phyloP scores from a whole-genome alignment of 1,139 yeast genomes.

The Lodderomyces oxycetoniae region DNA sequence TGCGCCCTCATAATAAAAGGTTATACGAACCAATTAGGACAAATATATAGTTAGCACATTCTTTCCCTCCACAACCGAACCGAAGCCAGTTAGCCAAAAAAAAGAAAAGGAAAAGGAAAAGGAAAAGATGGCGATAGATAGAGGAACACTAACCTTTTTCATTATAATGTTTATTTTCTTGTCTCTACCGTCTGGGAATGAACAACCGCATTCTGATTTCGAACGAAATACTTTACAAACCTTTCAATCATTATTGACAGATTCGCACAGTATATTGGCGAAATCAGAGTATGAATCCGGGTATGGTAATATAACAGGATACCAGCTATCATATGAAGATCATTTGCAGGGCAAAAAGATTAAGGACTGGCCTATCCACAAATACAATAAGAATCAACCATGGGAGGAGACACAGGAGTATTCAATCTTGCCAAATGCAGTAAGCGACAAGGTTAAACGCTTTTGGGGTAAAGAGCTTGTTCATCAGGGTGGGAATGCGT shows the following conservation, averaged over 20 bases:
- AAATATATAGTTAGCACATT: too few relatives aligned
- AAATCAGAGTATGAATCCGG: constrained; percentile 47
- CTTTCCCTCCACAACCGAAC: not conserved
- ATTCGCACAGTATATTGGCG: constrained; percentile 29
- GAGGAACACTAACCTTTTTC: constrained; percentile 35
- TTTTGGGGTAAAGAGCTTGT: constrained; percentile 44
- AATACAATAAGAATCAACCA: constrained; percentile 33
- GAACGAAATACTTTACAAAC: constrained; percentile 25
- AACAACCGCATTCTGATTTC: constrained; percentile 27
- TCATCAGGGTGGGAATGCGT: constrained; percentile 23
- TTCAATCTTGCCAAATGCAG: constrained; percentile 57
- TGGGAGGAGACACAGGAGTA: constrained; percentile 53
- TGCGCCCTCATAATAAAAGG: too few relatives aligned
- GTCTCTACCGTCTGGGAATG: constrained; percentile 22
- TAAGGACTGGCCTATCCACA: constrained; percentile 56
- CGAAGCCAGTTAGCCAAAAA: not conserved
- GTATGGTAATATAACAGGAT: constrained; percentile 73
- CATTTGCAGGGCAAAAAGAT: constrained; percentile 36
- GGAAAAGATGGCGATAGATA: constrained; percentile 28
- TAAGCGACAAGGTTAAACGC: constrained; percentile 42
- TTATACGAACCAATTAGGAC: too few relatives aligned
- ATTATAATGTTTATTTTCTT: constrained; percentile 36
- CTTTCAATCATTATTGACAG: constrained; percentile 30
- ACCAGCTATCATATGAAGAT: constrained; percentile 58
- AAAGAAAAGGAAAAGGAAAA: too few relatives aligned